Conservation (phyloP, 495 filamentous ascomycete species). For the Darksidea phi region DNA sequence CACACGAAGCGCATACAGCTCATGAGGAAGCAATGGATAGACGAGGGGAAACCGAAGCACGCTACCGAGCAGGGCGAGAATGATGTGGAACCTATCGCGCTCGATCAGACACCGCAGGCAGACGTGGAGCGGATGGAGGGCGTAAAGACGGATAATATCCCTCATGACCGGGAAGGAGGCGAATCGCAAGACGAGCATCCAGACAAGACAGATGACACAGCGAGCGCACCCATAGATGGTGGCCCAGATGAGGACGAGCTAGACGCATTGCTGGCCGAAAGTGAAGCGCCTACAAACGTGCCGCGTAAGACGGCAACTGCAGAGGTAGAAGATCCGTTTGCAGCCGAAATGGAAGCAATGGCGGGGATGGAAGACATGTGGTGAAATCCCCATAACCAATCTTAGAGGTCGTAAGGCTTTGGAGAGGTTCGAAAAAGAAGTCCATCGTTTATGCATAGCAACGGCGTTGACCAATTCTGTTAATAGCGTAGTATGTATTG, state of each 20-base stretch:
- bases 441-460: not conserved
- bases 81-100: slow-evolving; percentile 4
- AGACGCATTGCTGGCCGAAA: slow-evolving; percentile 49
- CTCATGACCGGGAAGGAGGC: not conserved
- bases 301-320: not conserved
- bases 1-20: slow-evolving; percentile 73
- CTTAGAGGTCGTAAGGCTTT: not conserved
- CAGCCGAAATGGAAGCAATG: slow-evolving; percentile 67
- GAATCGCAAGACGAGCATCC: not conserved
- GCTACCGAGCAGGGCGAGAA: slow-evolving; percentile 13
- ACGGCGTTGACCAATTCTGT: too few relatives aligned
- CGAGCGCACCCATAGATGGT: not conserved
- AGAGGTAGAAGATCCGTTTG: slow-evolving; percentile 44
- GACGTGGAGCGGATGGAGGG: slow-evolving; percentile 11
- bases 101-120: not conserved
- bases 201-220: not conserved
- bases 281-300: slow-evolving; percentile 10
- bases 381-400: slow-evolving; percentile 37
- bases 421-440: slow-evolving; percentile 10
- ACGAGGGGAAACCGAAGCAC: slow-evolving; percentile 58
- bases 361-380: slow-evolving; percentile 63
- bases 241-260: slow-evolving; percentile 49
- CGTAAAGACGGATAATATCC: not conserved
- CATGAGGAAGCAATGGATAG: slow-evolving; percentile 81
- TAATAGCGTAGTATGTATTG: too few relatives aligned